Percentiles rank a stretch among this genome's conserved stretches.
phyloP scores from a whole-genome alignment of 495 filamentous ascomycete species.

The Trichoderma reesei region DNA sequence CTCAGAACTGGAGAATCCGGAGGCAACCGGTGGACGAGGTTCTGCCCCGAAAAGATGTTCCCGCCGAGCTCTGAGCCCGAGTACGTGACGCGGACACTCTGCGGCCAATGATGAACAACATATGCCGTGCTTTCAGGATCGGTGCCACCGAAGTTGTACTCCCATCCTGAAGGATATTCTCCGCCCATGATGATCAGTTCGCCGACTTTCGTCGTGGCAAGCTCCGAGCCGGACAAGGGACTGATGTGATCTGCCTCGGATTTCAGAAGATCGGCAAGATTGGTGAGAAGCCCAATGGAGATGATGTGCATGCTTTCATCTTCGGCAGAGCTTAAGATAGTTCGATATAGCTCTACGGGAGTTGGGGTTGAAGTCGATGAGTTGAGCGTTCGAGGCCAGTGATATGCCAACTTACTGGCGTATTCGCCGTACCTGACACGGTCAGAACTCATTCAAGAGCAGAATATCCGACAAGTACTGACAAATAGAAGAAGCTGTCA shows the following conservation, averaged over 20 bases:
- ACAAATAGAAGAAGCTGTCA: neutral
- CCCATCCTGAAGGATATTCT: neutral
- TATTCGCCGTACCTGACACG: neutral
- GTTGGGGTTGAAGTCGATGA: neutral
- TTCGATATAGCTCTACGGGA: neutral
- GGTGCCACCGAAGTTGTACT: neutral
- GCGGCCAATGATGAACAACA: neutral
- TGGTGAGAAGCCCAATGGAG: neutral
- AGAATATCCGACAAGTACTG: neutral
- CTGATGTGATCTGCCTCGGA: neutral
- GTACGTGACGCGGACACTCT: neutral
- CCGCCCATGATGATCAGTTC: neutral
- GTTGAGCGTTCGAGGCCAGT: neutral
- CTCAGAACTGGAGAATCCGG: neutral
- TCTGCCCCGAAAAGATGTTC: neutral
- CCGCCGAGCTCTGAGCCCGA: neutral
- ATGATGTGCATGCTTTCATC: neutral
- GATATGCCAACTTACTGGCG: neutral
- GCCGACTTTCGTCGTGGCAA: neutral
- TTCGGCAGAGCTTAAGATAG: neutral
- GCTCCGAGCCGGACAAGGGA: neutral
- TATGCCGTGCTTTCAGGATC: neutral
- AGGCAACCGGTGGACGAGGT: neutral
- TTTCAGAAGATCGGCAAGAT: neutral
- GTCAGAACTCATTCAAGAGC: neutral